These are phyloP conservation scores for Hanseniaspora nectarophila DNA, from an alignment of 805 yeast genomes.

Conservation along the genomic window DNA sequence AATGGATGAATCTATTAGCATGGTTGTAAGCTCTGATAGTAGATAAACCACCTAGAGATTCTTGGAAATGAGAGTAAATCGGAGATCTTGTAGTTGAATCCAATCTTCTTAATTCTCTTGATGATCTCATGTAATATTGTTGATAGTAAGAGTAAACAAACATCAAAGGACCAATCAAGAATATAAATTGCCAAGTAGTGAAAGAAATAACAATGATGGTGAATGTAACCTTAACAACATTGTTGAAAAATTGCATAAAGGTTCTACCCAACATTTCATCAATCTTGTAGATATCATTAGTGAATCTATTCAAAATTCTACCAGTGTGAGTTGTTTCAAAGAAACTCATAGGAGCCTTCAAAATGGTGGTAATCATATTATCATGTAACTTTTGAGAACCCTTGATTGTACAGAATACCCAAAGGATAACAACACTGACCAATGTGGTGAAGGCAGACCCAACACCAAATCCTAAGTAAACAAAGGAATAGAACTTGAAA, in stretches of 20 bases:
- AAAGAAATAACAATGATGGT: constrained; percentile 69
- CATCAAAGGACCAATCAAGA: constrained; percentile 59
- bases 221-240: constrained; percentile 51
- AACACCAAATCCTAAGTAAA: constrained; percentile 67
- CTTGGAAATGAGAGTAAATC: constrained; percentile 74
- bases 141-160: constrained; percentile 59
- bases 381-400: constrained; percentile 71
- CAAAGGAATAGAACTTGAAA: constrained; percentile 56
- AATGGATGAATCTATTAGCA: constrained; percentile 46
- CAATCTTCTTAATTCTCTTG: constrained; percentile 71
- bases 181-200: constrained; percentile 77
- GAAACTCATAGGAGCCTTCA: constrained; percentile 89
- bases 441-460: constrained; percentile 49
- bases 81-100: constrained; percentile 74
- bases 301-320: constrained; percentile 77
- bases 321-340: constrained; percentile 95
- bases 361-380: constrained; percentile 57
- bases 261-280: constrained; percentile 69
- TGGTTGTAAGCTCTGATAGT: constrained; percentile 67
- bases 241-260: constrained; percentile 54
- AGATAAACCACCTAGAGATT: constrained; percentile 61
- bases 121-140: constrained; percentile 61
- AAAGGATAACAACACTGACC: constrained; percentile 54
- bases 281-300: constrained; percentile 79
- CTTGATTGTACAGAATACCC: constrained; percentile 71